phyloP scores from a whole-genome alignment of 2,329 filamentous ascomycete genomes.

The Ophiostoma sp. region DNA sequence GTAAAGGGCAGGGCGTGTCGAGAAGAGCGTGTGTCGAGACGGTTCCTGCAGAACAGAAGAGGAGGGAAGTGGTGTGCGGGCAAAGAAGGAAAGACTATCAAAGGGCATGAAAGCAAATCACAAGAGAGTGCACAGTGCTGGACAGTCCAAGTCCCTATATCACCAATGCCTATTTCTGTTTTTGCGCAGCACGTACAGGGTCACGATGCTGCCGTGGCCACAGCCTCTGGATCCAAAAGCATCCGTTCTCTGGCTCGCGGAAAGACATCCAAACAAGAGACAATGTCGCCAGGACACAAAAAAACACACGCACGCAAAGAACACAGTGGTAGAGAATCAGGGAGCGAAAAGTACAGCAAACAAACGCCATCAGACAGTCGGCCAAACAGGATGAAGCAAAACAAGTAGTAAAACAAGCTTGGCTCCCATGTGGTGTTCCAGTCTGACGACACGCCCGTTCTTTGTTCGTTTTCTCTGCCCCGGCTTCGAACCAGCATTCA shows the following conservation, averaged over 20 bases:
- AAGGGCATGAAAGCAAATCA: neutral
- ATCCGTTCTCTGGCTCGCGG: neutral
- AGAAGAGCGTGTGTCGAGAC: neutral
- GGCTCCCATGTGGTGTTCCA: constrained; percentile 27
- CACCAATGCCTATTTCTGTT: neutral
- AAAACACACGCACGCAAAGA: constrained; percentile 1
- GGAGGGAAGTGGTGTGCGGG: neutral
- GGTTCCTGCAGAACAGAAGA: neutral
- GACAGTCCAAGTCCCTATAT: neutral
- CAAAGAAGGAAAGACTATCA: neutral
- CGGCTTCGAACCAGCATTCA: constrained; percentile 20
- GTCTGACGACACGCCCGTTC: constrained; percentile 27
- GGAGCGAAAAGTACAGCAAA: neutral
- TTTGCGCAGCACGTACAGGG: neutral
- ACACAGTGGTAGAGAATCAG: neutral
- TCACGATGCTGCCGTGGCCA: constrained; percentile 2
- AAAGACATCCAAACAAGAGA: neutral
- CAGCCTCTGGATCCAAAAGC: neutral
- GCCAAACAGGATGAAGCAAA: constrained; percentile 23
- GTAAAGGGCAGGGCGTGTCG: constrained; percentile 5
- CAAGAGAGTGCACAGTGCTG: neutral
- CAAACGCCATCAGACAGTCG: constrained; percentile 20
- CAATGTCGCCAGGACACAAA: neutral
- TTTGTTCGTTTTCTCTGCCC: constrained; percentile 13
- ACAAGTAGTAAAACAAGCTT: constrained; percentile 21